These are phyloP conservation scores for Wallacemonas sp. DNA, from an alignment of 208 protist genomes.

Conservation along the genomic window DNA sequence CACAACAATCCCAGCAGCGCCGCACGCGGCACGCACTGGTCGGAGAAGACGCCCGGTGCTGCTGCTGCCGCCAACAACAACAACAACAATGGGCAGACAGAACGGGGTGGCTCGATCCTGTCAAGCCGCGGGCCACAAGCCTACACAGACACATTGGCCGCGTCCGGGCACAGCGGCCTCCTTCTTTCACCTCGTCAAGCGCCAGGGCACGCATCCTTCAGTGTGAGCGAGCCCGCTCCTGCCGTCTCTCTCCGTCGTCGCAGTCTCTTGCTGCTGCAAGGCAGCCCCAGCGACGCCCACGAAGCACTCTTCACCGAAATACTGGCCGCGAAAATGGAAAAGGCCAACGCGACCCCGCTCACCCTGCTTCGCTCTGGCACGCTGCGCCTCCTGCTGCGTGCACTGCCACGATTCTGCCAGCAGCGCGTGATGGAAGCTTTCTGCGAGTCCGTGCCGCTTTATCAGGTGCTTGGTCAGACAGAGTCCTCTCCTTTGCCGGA, in stretches of 20 bases:
- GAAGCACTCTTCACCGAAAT: slow-evolving; percentile 49
- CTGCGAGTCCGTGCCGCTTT: slow-evolving; percentile 46
- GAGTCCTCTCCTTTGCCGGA: slow-evolving; percentile 61
- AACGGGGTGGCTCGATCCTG: not conserved
- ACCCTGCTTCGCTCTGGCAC: slow-evolving; percentile 31
- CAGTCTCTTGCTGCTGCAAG: not conserved
- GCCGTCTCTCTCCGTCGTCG: not conserved
- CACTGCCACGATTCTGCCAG: slow-evolving; percentile 34
- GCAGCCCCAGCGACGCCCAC: slow-evolving; percentile 37
- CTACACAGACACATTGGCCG: not conserved
- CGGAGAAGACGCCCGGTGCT: too few relatives aligned
- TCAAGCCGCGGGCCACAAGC: not conserved
- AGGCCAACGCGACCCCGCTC: slow-evolving; percentile 3
- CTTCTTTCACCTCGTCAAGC: too few relatives aligned
- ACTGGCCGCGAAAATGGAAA: slow-evolving; percentile 43
- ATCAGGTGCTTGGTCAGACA: slow-evolving; percentile 52
- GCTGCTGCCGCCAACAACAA: too few relatives aligned
- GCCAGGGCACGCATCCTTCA: not conserved
- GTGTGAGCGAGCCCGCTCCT: not conserved
- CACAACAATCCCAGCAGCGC: too few relatives aligned
- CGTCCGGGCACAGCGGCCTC: not conserved
- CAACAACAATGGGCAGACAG: too few relatives aligned
- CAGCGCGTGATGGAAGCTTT: slow-evolving; percentile 20
- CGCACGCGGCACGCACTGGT: too few relatives aligned
- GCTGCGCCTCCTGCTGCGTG: slow-evolving; percentile 38